Evolutionary conservation across 1,139 yeast species (phyloP).

Genomic region (Wickerhamomyces sp.): DNA sequence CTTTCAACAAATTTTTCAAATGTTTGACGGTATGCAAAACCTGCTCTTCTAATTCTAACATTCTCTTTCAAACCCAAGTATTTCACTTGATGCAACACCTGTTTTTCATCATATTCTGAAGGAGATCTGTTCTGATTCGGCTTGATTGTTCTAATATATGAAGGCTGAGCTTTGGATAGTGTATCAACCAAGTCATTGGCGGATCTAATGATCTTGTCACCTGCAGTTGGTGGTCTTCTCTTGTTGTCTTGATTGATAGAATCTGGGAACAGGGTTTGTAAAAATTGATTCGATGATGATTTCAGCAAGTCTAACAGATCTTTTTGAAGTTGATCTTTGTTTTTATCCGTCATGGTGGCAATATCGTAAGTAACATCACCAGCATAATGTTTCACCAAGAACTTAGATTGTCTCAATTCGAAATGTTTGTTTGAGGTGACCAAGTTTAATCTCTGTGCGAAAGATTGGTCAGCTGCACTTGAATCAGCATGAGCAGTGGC

Average conservation of each 20-base stretch:
- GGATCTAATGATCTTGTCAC: conserved; percentile 87
- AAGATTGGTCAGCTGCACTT: conserved; percentile 93
- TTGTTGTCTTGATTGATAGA: conserved; percentile 66
- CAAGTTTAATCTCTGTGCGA: conserved; percentile 86
- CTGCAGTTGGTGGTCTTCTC: conserved; percentile 93
- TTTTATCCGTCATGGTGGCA: conserved; percentile 90
- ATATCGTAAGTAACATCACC: conserved; percentile 97
- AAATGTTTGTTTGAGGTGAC: conserved; percentile 81
- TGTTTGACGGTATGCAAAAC: conserved; percentile 96
- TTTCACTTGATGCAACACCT: conserved; percentile 92
- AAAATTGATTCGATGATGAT: conserved; percentile 65
- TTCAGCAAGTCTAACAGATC: conserved; percentile 77
- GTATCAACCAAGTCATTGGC: conserved; percentile 92
- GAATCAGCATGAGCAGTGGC: conserved; percentile 99
- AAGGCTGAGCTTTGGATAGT: conserved; percentile 83
- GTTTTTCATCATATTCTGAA: conserved; percentile 79
- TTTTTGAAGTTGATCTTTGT: conserved; percentile 89
- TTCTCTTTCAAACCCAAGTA: conserved; percentile 95
- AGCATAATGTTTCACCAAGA: conserved; percentile 92
- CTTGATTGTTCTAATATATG: conserved; percentile 95
- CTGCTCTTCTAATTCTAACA: conserved; percentile 97
- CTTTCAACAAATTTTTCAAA: conserved; percentile 97
- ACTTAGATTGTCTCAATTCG: conserved; percentile 83
- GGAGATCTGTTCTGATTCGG: conserved; percentile 95
- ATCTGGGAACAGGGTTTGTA: conserved; percentile 73